Conservation (phyloP, 495 filamentous ascomycete species). For the Xylaria cubensis region DNA sequence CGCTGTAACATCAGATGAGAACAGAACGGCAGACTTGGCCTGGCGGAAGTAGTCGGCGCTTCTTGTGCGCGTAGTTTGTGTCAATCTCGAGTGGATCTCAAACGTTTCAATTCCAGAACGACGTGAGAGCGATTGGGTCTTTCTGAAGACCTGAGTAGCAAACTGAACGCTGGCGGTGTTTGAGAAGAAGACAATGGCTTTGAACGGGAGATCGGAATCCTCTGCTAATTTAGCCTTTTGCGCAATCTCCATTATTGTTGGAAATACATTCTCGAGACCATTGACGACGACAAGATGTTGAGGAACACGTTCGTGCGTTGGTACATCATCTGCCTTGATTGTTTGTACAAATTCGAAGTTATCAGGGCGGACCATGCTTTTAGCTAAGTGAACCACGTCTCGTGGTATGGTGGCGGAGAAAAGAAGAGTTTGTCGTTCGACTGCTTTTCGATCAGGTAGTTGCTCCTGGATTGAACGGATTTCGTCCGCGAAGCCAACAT, state of each 20-base stretch:
- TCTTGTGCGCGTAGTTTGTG: conserved; percentile 69
- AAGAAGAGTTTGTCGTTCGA: conserved; percentile 85
- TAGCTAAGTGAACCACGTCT: conserved; percentile 81
- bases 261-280: conserved; percentile 78
- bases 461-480: conserved; percentile 70
- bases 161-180: conserved; percentile 74
- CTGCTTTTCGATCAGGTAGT: conserved; percentile 65
- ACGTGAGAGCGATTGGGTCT: conserved; percentile 27
- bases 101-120: conserved; percentile 49
- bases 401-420: conserved; percentile 91
- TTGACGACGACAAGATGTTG: conserved; percentile 71
- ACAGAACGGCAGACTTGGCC: conserved; percentile 70
- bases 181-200: conserved; percentile 90
- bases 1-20: conserved; percentile 93
- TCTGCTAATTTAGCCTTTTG: conserved; percentile 56
- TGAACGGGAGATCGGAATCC: conserved; percentile 70
- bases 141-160: conserved; percentile 64
- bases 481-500: conserved; percentile 84
- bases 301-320: conserved; percentile 83
- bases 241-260: conserved; percentile 76
- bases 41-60: conserved; percentile 75
- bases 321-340: conserved; percentile 76
- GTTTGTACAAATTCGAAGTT: conserved; percentile 86
- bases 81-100: conserved; percentile 81
- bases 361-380: conserved; percentile 52